Conservation (phyloP, 202 grass and related monocot species). For the Tripidium arundinaceum region DNA sequence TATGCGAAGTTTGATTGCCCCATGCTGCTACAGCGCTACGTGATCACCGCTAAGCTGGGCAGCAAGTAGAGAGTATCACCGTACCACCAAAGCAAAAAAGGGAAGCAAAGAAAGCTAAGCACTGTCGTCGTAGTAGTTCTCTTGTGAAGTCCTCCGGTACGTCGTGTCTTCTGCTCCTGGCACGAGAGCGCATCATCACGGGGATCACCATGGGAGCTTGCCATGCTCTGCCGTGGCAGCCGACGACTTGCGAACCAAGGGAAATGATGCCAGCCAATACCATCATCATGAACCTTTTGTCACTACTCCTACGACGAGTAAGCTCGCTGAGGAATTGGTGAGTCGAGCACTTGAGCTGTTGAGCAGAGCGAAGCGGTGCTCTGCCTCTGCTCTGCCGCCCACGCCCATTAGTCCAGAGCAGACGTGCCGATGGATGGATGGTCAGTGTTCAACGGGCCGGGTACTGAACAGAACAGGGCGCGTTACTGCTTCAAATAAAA, state of each 20-base stretch:
- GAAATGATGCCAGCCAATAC: conserved; percentile 1
- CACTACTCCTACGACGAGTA: neutral
- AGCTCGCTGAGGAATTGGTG: too few species aligned
- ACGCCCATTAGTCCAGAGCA: neutral
- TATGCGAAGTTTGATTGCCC: neutral
- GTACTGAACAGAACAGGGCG: neutral
- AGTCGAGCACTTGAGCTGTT: too few species aligned
- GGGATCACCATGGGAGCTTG: conserved; percentile 23
- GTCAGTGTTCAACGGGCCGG: neutral
- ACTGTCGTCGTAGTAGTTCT: neutral
- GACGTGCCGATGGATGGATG: too few species aligned
- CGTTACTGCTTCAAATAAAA: too few species aligned
- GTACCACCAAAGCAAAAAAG: neutral
- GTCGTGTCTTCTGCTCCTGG: neutral
- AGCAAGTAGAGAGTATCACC: neutral
- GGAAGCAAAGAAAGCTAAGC: neutral
- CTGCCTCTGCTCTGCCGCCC: neutral
- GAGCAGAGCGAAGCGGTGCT: neutral
- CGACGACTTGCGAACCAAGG: conserved; percentile 28
- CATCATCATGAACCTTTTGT: neutral
- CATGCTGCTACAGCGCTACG: neutral
- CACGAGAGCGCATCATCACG: conserved; percentile 21
- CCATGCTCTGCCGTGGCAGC: conserved; percentile 5
- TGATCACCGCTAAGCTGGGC: neutral
- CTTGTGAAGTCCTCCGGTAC: neutral